Conservation (phyloP, 2,329 filamentous ascomycete species). For the Colletotrichum australisinense region DNA sequence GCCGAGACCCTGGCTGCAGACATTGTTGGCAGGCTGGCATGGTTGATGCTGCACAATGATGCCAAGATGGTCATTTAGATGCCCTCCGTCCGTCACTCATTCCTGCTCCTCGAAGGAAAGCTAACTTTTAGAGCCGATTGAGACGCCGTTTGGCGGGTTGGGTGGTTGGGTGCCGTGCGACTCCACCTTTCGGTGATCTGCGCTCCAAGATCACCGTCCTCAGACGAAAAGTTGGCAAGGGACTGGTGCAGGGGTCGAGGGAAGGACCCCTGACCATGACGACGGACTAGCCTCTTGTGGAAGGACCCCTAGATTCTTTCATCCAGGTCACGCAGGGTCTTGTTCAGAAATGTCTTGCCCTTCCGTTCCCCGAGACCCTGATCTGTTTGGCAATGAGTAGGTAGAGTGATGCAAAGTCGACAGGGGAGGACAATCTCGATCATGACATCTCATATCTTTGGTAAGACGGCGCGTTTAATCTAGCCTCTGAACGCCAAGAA, state of each 20-base stretch:
- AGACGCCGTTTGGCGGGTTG: background rate
- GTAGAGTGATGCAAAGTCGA: background rate
- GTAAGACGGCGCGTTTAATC: background rate
- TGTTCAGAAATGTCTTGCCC: slow-evolving; percentile 14
- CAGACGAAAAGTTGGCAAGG: slow-evolving; percentile 14
- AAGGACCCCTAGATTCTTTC: slow-evolving; percentile 34
- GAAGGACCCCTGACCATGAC: background rate
- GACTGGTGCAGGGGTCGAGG: background rate
- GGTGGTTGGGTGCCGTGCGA: slow-evolving; percentile 16
- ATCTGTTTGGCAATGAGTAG: background rate
- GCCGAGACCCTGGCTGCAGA: slow-evolving; percentile 24
- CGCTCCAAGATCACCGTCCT: slow-evolving; percentile 20
- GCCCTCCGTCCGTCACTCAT: background rate
- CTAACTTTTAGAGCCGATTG: background rate
- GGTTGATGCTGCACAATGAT: slow-evolving; percentile 33
- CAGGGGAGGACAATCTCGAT: background rate
- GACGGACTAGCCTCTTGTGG: slow-evolving; percentile 9
- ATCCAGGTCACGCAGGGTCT: slow-evolving; percentile 24
- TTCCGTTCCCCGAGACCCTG: background rate
- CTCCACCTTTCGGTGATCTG: slow-evolving; percentile 26
- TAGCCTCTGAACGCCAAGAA: background rate
- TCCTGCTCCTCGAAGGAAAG: background rate
- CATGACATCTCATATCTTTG: slow-evolving; percentile 26
- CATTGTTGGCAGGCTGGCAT: slow-evolving; percentile 12
- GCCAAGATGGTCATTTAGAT: slow-evolving; percentile 23